A percentile compares a stretch with the other conserved stretches of the same genome.
phyloP scores from a whole-genome alignment of 2,329 filamentous ascomycete species.

The Colletotrichum sp. region DNA sequence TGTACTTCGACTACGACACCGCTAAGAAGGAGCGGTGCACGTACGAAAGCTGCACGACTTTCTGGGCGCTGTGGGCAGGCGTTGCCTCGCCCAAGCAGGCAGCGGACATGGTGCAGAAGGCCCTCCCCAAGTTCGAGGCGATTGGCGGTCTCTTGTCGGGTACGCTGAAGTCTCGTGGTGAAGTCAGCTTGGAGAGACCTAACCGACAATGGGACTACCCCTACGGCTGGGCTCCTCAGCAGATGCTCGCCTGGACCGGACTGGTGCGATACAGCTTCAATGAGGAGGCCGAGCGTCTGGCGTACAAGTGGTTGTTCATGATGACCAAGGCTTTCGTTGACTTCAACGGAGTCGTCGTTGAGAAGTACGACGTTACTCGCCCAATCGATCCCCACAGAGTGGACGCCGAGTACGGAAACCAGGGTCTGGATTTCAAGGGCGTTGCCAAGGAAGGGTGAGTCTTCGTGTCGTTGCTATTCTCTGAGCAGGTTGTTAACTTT shows the following conservation, averaged over 20 bases:
- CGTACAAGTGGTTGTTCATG: constrained; percentile 98
- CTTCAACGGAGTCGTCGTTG: constrained; percentile 96
- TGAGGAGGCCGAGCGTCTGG: constrained; percentile 85
- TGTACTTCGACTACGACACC: constrained; percentile 98
- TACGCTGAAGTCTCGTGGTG: constrained; percentile 86
- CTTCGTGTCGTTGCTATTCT: not conserved
- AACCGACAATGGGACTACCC: constrained; percentile 99
- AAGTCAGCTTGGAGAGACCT: constrained; percentile 79
- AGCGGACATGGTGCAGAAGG: constrained; percentile 78
- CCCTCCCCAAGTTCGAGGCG: constrained; percentile 85
- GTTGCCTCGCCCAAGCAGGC: constrained; percentile 86
- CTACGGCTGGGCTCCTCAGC: constrained; percentile 97
- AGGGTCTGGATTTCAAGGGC: constrained; percentile 93
- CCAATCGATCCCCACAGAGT: constrained; percentile 91
- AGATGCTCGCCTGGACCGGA: constrained; percentile 97
- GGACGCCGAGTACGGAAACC: constrained; percentile 97
- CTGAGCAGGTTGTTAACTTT: constrained; percentile 29
- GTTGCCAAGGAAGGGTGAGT: constrained; percentile 95
- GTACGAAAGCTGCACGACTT: constrained; percentile 92
- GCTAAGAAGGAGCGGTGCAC: constrained; percentile 77
- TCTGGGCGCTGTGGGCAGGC: constrained; percentile 98
- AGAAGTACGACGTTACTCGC: constrained; percentile 97
- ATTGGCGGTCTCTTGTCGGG: constrained; percentile 88
- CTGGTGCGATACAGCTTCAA: constrained; percentile 90
- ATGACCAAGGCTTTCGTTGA: constrained; percentile 98